Evolutionary conservation across 306 rosid species (phyloP).

Genomic region (Ormosia emarginata): DNA sequence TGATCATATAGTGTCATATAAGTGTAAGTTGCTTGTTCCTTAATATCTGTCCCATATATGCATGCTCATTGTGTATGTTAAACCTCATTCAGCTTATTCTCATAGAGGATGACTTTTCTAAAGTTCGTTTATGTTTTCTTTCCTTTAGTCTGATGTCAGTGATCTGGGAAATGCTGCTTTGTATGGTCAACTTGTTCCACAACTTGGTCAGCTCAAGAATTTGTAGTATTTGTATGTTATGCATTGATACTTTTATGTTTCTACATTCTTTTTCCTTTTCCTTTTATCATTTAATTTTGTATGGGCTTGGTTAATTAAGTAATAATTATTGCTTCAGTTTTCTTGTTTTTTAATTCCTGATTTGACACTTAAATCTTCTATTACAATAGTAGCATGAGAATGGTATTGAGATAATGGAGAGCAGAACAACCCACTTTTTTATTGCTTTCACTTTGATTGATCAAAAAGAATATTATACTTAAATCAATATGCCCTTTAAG

Average conservation of each 20-base stretch:
- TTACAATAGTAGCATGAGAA: background rate
- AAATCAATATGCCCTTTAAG: background rate
- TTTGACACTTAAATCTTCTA: background rate
- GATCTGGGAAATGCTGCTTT: constrained; percentile 97
- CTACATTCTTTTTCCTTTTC: background rate
- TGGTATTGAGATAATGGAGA: background rate
- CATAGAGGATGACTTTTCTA: constrained; percentile 9
- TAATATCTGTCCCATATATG: background rate
- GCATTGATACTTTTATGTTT: constrained; percentile 9
- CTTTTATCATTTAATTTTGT: background rate
- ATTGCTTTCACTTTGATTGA: background rate
- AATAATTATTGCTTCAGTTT: background rate
- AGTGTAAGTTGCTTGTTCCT: constrained; percentile 63
- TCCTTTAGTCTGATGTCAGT: constrained; percentile 39
- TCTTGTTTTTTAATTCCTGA: background rate
- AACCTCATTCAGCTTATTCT: background rate
- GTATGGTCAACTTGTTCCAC: constrained; percentile 93
- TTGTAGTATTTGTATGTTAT: constrained; percentile 87
- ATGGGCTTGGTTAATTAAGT: background rate
- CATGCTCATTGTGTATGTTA: background rate
- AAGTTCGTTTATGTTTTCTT: constrained; percentile 24
- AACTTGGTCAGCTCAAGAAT: constrained; percentile 94
- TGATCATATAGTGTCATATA: constrained; percentile 63
- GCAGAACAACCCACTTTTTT: background rate
- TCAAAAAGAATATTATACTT: background rate